Evolutionary conservation across 2,329 filamentous ascomycete genomes (phyloP).

Genomic region (Monilinia aucupariae): DNA sequence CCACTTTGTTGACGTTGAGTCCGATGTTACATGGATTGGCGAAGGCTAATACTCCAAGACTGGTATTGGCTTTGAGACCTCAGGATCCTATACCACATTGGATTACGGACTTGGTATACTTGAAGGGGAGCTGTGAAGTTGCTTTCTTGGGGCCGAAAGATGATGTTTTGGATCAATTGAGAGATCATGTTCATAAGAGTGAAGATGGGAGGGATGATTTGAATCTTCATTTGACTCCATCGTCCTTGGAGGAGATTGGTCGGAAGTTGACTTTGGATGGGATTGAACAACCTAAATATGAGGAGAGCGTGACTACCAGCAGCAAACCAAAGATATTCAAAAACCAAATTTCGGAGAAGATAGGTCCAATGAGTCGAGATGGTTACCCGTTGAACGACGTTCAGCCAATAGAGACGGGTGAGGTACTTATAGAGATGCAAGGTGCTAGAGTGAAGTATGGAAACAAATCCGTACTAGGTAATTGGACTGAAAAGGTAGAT

Average conservation of each 20-base stretch:
- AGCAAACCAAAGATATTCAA: background rate
- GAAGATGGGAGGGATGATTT: slow-evolving; percentile 14
- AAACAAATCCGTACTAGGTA: slow-evolving; percentile 69
- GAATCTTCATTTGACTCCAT: slow-evolving; percentile 22
- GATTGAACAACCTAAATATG: slow-evolving; percentile 22
- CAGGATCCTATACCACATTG: slow-evolving; percentile 85
- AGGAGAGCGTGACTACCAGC: background rate
- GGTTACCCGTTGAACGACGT: slow-evolving; percentile 26
- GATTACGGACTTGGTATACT: slow-evolving; percentile 77
- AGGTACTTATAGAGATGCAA: slow-evolving; percentile 79
- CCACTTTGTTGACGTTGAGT: slow-evolving; percentile 67
- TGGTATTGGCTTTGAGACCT: slow-evolving; percentile 73
- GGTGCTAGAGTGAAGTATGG: slow-evolving; percentile 80
- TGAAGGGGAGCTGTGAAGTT: slow-evolving; percentile 63
- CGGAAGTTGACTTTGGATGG: slow-evolving; percentile 29
- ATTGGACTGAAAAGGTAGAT: slow-evolving; percentile 61
- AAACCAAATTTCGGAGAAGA: background rate
- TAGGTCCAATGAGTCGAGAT: slow-evolving; percentile 21
- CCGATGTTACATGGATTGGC: slow-evolving; percentile 65
- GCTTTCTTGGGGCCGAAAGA: slow-evolving; percentile 60
- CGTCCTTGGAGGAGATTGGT: slow-evolving; percentile 31
- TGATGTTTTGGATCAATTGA: slow-evolving; percentile 52
- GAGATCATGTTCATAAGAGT: slow-evolving; percentile 41
- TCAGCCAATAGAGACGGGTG: slow-evolving; percentile 42
- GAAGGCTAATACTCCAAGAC: slow-evolving; percentile 57